Evolutionary conservation across 345 rosid genomes (phyloP), one percentile per base, ranked within the genome.

Genomic region (Euphorbia lathyris): DNA sequence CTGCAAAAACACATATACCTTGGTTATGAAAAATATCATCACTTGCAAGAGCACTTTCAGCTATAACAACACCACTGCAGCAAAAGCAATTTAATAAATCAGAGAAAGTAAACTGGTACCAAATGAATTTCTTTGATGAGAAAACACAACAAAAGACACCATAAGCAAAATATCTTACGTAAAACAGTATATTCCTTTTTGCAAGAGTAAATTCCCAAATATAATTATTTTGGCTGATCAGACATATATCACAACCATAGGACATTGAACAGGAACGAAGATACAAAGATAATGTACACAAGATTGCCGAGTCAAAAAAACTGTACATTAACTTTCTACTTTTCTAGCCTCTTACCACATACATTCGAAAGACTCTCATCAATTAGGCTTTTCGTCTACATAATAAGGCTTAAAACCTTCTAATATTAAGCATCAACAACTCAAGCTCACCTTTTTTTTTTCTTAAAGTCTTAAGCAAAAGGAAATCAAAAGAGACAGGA

Each of bases 41-140:
- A 67, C 76, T 81, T 52, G 83, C 70, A 40, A 94, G 90, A 84
- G 91, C 74, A 58, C 97, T 88, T 84, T 91, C 97, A 38, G 98
- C 97, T 66, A 94, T 94, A 78, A 90, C 93, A 73, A 88, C 97
- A 74, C 98, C 97, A 83, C 99, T 94, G 89, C 86, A 80, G 77
- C 75, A 63, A 51, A 40, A 68, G 2, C 27, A 53, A 8, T 53
- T 53, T 27, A 53, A 23, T 53, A 53, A 20, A 29, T 27, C 32
- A 27, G 4, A 11, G 32, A 29, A 2, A 8, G n/a, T 16, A 17
- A 9, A 56, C 10, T 10, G 25, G 55, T 6, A 42, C 26, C 20
- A 67, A 38, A 52, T 38, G 47, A 25, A 14, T 53, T 53, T 22
- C 27, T 67, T 45, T 45, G 2, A 45, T 45, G 51, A 45, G 51